Evolutionary conservation across 2,329 filamentous ascomycete genomes (phyloP), one percentile per base, ranked within the genome.

Genomic region (Cryphonectria nitschkei): DNA sequence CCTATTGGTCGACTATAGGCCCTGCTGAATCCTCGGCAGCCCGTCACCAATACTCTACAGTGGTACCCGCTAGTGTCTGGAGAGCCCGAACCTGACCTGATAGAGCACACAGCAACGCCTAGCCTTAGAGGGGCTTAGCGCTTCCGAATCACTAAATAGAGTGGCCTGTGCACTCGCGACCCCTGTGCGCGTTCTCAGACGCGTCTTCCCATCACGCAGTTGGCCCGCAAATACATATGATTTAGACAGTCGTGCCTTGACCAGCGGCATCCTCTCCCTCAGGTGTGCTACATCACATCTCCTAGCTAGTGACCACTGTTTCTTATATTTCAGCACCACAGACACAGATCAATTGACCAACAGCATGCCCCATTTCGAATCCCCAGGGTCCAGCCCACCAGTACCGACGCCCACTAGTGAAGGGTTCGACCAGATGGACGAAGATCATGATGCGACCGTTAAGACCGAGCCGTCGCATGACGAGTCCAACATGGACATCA

Each of bases 331-430:
- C 39, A 50, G 43, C 22, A n/a, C 22, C 13, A 9, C 64, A 32
- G 14, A 22, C 5, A 1, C 39, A 43, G 22, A 19, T 2, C 43
- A 37, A 29, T 39, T 29, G 3, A 60, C 8, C 37, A 29, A 16
- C 56, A 69, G 39, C 19, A 87, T 87, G 84, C 84, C 84, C 52
- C 84, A 87, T 74, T 85, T 83, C 7, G 76, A 82, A 50, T 75
- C 81, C 3, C 76, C 78, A n/a, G 76, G 78, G 54, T 69, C 76
- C 41, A 74, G 74, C 52, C 76, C 75, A 26, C 70, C 72, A 39
- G 69, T 68, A 6, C 56, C 69, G 5, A 73, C 71, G 46, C 70
- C 72, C 16, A 68, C 70, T n/a, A 72, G 70, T 60, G 70, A 70
- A 52, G 68, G 71, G 41, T 19, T 71, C 34, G 67, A 68, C 22